phyloP scores from a whole-genome alignment of 768 basidiomycete species.

The Cystobasidium onofrii region DNA sequence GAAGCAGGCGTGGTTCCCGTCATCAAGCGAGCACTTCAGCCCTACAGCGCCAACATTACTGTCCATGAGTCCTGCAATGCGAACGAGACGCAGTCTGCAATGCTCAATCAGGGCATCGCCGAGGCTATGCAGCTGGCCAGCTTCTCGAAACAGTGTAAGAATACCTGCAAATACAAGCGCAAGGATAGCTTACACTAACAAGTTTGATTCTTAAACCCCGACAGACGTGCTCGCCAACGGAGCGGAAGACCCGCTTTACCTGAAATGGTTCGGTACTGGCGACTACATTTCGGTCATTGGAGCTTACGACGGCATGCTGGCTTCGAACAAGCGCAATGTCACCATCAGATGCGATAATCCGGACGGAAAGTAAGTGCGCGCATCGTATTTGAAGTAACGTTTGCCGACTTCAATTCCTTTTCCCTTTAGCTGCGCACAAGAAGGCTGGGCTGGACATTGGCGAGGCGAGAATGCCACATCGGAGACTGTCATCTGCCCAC shows the following conservation, averaged over 20 bases:
- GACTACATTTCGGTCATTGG: constrained; percentile 39
- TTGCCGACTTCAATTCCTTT: too few species aligned
- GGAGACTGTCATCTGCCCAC: constrained; percentile 45
- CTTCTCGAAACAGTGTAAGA: not conserved
- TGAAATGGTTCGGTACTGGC: constrained; percentile 43
- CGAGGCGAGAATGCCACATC: constrained; percentile 44
- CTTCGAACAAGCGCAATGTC: constrained; percentile 43
- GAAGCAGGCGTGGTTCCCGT: not conserved
- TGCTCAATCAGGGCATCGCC: not conserved
- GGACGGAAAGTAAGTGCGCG: constrained; percentile 39
- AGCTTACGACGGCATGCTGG: constrained; percentile 41
- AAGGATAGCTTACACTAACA: not conserved
- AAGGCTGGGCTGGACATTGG: constrained; percentile 45
- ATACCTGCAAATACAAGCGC: not conserved
- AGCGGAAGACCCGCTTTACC: constrained; percentile 41
- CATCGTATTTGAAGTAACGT: not conserved
- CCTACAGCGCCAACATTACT: constrained; percentile 5
- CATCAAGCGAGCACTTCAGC: not conserved
- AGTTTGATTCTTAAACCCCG: not conserved
- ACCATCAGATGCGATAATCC: constrained; percentile 44
- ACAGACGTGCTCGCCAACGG: constrained; percentile 41
- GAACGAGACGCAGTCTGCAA: not conserved
- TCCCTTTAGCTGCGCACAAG: constrained; percentile 40
- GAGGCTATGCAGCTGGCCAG: not conserved
- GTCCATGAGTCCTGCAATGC: constrained; percentile 17